These are phyloP conservation scores for Teratosphaeria epicoccoides DNA, from an alignment of 2,329 filamentous ascomycete genomes.

Conservation along the genomic window DNA sequence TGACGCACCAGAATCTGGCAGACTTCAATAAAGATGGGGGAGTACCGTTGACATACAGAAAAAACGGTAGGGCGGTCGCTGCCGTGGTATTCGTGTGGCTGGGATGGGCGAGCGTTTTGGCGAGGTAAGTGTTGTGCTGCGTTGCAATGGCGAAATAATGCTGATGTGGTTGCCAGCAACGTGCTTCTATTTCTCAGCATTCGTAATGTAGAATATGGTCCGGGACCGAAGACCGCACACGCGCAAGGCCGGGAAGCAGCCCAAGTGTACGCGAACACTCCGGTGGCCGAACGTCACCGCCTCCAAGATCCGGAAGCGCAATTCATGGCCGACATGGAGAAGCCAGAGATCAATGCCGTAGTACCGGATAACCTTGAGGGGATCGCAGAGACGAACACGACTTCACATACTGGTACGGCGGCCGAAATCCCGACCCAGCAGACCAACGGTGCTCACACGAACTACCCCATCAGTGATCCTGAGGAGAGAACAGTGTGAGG, in stretches of 20 bases:
- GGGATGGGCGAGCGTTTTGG: constrained; percentile 39
- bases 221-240: constrained; percentile 31
- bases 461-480: neutral
- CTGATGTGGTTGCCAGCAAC: constrained; percentile 21
- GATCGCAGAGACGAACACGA: neutral
- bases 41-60: constrained; percentile 35
- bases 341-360: neutral
- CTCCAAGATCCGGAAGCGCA: neutral
- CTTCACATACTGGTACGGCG: neutral
- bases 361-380: neutral
- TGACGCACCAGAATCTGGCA: constrained; percentile 21
- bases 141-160: neutral
- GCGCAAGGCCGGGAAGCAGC: constrained; percentile 13
- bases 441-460: neutral
- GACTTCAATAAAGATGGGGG: constrained; percentile 27
- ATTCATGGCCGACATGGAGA: neutral
- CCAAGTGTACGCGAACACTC: constrained; percentile 1
- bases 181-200: constrained; percentile 30
- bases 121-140: constrained; percentile 26
- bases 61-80: constrained; percentile 42
- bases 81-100: constrained; percentile 45
- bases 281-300: neutral
- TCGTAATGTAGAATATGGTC: constrained; percentile 27
- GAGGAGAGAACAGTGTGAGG: neutral
- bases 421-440: neutral